Evolutionary conservation across 139 green algal species (phyloP), one percentile per base, ranked within the genome.

Genomic region (Pleodorina starrii): DNA sequence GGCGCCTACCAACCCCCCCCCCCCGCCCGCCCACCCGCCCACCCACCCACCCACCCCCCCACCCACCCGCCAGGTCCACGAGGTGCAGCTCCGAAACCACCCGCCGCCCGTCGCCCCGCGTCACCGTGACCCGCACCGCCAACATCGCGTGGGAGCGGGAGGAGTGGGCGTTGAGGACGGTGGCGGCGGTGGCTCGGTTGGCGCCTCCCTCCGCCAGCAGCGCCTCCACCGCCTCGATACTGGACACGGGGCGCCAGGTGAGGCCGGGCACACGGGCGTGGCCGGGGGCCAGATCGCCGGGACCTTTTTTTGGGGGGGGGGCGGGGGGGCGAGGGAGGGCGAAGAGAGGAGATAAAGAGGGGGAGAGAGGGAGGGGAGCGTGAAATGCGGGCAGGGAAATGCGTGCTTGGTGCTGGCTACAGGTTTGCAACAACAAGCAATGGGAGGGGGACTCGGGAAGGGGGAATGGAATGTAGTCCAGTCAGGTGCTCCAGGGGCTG

Each of bases 141-240:
- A 98, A 86, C 78, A 98, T 90, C 29, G 89, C 87, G 91, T 98
- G 96, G 27, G 77, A 93, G 75, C 96, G 93, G 60, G 89, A 95
- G 87, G 85, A 95, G 79, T 92, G 92, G 66, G 96, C 94, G 91
- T 99, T 99, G 91, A 99, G 97, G 9, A 92, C 88, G 46, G 90
- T 93, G 11, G 91, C 85, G 50, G 91, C 91, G n/a, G 91, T 93
- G 57, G 87, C 82, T 40, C 93, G 91, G 63, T 90, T 91, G 35
- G 84, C 68, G 59, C 46, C 78, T 71, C 93, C 93, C 68, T 94
- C 92, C 1, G 77, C 72, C 57, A 94, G 86, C 76, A 92, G 68
- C 71, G 84, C 85, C 71, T 92, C 75, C 72, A 90, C 90, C 5
- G 51, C 75, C 43, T 80, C 85, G 1, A 76, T 73, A 43, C 27